Evolutionary conservation across 768 basidiomycete species (phyloP).

Genomic region (Kwoniella europaea): DNA sequence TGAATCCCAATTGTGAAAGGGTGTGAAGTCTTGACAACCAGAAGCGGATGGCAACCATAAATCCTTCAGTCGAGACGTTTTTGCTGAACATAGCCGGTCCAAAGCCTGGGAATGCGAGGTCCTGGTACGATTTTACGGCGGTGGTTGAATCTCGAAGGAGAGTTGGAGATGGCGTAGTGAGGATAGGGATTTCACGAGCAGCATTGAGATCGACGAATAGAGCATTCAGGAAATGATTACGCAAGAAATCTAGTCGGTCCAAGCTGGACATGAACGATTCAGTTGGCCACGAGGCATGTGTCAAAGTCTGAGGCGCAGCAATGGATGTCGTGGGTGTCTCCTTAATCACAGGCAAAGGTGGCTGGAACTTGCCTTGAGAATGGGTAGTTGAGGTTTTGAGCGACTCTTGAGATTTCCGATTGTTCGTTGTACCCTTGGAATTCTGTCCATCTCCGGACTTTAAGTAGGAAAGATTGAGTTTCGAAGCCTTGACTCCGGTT

Average conservation of each 20-base stretch:
- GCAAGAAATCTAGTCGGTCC: slow-evolving; percentile 12
- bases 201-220: slow-evolving; percentile 19
- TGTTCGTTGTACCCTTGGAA: too few relatives aligned
- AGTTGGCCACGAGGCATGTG: too few relatives aligned
- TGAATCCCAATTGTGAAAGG: slow-evolving; percentile 27
- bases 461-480: too few relatives aligned
- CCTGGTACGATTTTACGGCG: not conserved
- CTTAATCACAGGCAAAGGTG: too few relatives aligned
- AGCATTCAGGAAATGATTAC: slow-evolving; percentile 19
- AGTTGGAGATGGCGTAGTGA: not conserved
- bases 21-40: slow-evolving; percentile 36
- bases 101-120: slow-evolving; percentile 31
- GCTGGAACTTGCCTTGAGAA: too few relatives aligned
- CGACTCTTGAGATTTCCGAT: too few relatives aligned
- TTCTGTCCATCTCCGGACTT: too few relatives aligned
- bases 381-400: too few relatives aligned
- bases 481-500: too few relatives aligned
- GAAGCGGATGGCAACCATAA: slow-evolving; percentile 35
- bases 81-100: slow-evolving; percentile 17
- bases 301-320: too few relatives aligned
- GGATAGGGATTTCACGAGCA: slow-evolving; percentile 1
- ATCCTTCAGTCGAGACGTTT: slow-evolving; percentile 1
- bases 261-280: not conserved
- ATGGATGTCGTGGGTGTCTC: too few relatives aligned
- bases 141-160: not conserved